Evolutionary conservation across 2,329 filamentous ascomycete genomes (phyloP), one percentile per base, ranked within the genome.

Genomic region (Epichloe bromicola): DNA sequence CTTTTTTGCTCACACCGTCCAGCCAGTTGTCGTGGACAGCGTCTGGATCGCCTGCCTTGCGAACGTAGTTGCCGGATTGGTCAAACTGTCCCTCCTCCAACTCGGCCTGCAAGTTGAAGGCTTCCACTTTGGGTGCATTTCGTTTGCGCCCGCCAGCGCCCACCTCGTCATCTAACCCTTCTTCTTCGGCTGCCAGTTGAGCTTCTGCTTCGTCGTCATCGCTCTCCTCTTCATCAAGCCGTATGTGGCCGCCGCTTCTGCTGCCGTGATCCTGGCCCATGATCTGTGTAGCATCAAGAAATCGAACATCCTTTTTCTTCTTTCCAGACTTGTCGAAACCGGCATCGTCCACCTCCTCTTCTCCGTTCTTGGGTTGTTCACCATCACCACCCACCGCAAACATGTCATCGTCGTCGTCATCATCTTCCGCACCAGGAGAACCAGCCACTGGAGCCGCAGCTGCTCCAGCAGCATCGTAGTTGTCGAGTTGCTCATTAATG

Each of bases 51-150:
- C 72, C 79, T 0, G 90, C 90, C 66, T 94, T 94, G 51, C 93
- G 82, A 43, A 98, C 81, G 64, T 83, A 98, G 66, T 97, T 98
- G 10, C 91, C 91, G 1, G 83, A 73, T 59, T 93, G 86, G 64
- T 98, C 93, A 61, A 96, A 98, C 11, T 82, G 78, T 1, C 93
- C 93, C 59, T 97, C 91, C 62, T 97, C 89, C 65, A 94, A 83
- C 66, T 98, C 93, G 12, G 79, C 73, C 53, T 80, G 82, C 75
- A 98, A 86, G 63, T 98, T 97, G 75, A 98, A 98, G 3, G 91
- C 91, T 66, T 97, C 93, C 5, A 98, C 77, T 65, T 93, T 88
- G 2, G 93, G 93, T 2, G 93, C 93, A 66, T 96, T 88, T 60
- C 83, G 86, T 71, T 96, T 97, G 59, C 94, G 85, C 2, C 86